These are phyloP conservation scores for Diutina mesorugosa DNA, from an alignment of 1,139 yeast species.

Conservation along the genomic window DNA sequence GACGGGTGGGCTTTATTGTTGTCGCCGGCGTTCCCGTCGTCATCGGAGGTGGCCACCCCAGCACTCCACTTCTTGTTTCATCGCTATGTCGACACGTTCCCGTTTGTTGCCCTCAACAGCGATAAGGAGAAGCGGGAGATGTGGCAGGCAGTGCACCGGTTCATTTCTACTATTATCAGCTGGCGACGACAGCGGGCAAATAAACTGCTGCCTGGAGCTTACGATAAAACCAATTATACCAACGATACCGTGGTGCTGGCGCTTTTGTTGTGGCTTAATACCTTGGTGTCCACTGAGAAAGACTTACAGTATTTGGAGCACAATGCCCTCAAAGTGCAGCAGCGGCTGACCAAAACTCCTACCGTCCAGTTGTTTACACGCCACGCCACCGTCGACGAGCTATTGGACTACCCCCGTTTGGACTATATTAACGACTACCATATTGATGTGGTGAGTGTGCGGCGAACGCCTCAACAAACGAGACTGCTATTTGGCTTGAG, in stretches of 20 bases:
- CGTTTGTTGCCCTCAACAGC: slow-evolving; percentile 44
- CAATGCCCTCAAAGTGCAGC: slow-evolving; percentile 22
- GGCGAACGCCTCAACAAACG: background rate
- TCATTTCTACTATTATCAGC: slow-evolving; percentile 56
- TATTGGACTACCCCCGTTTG: background rate
- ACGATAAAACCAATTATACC: slow-evolving; percentile 56
- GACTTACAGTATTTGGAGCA: slow-evolving; percentile 39
- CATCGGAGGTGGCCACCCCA: slow-evolving; percentile 31
- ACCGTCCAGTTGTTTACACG: background rate
- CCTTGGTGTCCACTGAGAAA: slow-evolving; percentile 54
- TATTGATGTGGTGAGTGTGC: background rate
- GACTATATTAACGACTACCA: background rate
- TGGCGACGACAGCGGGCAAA: slow-evolving; percentile 53
- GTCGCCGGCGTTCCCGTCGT: slow-evolving; percentile 13
- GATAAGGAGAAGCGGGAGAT: slow-evolving; percentile 40
- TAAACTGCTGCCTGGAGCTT: slow-evolving; percentile 54
- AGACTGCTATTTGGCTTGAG: background rate
- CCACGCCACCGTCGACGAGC: background rate
- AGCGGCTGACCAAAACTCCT: slow-evolving; percentile 25
- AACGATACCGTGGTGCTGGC: slow-evolving; percentile 48
- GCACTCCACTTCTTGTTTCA: slow-evolving; percentile 52
- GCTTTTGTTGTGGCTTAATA: slow-evolving; percentile 55
- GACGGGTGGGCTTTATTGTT: slow-evolving; percentile 51
- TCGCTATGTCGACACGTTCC: slow-evolving; percentile 54
- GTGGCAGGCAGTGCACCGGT: slow-evolving; percentile 76